These are phyloP conservation scores for Quercus aquifolioides DNA, from an alignment of 306 rosid species.

Conservation along the genomic window DNA sequence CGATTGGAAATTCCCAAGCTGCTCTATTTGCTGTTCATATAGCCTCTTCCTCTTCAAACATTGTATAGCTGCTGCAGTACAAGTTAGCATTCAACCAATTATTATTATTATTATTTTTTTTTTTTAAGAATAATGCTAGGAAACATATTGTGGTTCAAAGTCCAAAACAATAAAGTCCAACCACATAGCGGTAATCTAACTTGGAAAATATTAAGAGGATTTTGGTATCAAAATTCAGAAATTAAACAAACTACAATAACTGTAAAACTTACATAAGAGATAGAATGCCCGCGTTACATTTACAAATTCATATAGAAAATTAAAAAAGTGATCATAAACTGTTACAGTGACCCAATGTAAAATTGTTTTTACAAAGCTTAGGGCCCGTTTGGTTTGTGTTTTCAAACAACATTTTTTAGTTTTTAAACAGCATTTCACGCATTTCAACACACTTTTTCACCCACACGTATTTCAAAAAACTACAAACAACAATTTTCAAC, in stretches of 20 bases:
- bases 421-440: no score
- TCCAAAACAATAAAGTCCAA: no score
- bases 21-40: conserved; percentile 93
- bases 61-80: conserved; percentile 77
- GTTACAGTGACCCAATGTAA: not conserved
- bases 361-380: not conserved
- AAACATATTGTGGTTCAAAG: not conserved
- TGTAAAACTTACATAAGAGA: not conserved
- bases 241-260: no score
- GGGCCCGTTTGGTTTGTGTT: no score
- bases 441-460: no score
- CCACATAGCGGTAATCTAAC: no score
- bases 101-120: not conserved
- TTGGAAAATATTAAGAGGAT: no score
- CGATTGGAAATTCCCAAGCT: conserved; percentile 93
- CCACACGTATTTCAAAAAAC: no score
- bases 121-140: not conserved
- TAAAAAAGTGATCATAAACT: not conserved
- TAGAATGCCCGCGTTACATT: not conserved
- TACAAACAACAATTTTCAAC: no score
- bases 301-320: not conserved
- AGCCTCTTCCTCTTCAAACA: conserved; percentile 92
- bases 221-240: no score
- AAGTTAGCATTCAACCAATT: no score
- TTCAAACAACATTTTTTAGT: no score